phyloP scores from a whole-genome alignment of 2,329 filamentous ascomycete genomes.

The Elsinoe fawcettii region DNA sequence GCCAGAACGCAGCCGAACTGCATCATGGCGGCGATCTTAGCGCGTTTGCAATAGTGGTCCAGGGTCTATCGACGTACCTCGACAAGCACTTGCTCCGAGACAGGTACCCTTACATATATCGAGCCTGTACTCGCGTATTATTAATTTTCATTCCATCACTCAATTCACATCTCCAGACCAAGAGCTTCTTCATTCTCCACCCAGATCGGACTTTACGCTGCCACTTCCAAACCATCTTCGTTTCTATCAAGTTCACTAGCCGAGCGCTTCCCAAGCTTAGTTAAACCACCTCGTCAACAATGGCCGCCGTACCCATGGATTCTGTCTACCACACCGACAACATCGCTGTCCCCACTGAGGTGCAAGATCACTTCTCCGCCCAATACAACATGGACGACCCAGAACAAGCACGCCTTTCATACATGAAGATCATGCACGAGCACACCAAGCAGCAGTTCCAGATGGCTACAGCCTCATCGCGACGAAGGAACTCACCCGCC shows the following conservation, averaged over 20 bases:
- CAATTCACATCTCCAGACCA: background rate
- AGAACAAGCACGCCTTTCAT: conserved; percentile 35
- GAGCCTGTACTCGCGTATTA: background rate
- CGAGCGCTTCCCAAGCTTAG: background rate
- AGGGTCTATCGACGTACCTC: conserved; percentile 19
- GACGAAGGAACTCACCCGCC: conserved; percentile 31
- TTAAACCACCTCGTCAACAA: conserved; percentile 18
- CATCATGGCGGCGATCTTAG: conserved; percentile 17
- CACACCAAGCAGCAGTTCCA: conserved; percentile 44
- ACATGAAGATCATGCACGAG: conserved; percentile 41
- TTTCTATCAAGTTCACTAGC: background rate
- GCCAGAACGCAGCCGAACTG: conserved; percentile 9
- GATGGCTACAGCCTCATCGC: conserved; percentile 38
- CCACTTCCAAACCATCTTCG: background rate
- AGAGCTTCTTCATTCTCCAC: background rate
- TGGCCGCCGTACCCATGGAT: conserved; percentile 24
- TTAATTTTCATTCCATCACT: background rate
- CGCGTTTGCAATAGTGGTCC: conserved; percentile 13
- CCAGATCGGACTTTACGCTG: background rate
- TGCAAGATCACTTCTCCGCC: conserved; percentile 38
- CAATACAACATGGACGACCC: conserved; percentile 38
- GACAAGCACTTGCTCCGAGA: conserved; percentile 1
- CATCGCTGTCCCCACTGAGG: conserved; percentile 35
- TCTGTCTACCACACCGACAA: conserved; percentile 33
- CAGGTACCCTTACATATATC: conserved; percentile 15